Percentiles rank a stretch among this genome's conserved stretches.
These are phyloP conservation scores for Cyberlindnera bimundalis DNA, from an alignment of 805 yeast genomes.

Conservation along the genomic window DNA sequence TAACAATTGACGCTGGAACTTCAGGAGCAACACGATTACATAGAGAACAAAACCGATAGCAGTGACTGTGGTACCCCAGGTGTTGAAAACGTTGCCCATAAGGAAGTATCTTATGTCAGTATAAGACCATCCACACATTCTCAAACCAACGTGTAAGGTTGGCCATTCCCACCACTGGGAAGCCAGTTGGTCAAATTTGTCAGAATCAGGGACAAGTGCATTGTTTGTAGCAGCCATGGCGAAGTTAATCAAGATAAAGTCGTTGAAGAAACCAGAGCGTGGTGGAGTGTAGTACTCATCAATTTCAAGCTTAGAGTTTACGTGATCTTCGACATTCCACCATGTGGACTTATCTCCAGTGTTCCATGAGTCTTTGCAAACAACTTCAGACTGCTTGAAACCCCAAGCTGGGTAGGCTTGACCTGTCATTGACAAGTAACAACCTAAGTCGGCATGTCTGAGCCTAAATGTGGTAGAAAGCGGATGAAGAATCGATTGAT, in stretches of 20 bases:
- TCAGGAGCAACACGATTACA: slow-evolving; percentile 36
- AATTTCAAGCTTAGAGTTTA: slow-evolving; percentile 53
- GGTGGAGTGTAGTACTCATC: slow-evolving; percentile 53
- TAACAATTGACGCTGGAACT: slow-evolving; percentile 71
- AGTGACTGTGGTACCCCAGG: slow-evolving; percentile 67
- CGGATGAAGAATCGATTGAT: slow-evolving; percentile 63
- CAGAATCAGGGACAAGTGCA: slow-evolving; percentile 75
- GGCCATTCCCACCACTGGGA: slow-evolving; percentile 90
- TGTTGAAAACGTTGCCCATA: slow-evolving; percentile 72
- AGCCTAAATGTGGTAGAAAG: slow-evolving; percentile 71
- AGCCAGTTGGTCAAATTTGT: slow-evolving; percentile 66
- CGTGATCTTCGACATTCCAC: slow-evolving; percentile 82
- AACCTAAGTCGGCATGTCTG: slow-evolving; percentile 58
- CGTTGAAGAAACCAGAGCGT: slow-evolving; percentile 68
- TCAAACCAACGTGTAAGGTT: slow-evolving; percentile 61
- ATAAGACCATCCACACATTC: slow-evolving; percentile 71
- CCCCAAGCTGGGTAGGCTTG: slow-evolving; percentile 77
- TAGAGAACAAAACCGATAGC: slow-evolving; percentile 45
- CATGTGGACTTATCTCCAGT: slow-evolving; percentile 76
- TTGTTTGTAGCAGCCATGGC: slow-evolving; percentile 88
- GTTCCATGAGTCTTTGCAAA: slow-evolving; percentile 54
- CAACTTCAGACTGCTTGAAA: slow-evolving; percentile 76
- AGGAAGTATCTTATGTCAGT: slow-evolving; percentile 57
- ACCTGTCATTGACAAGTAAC: slow-evolving; percentile 78
- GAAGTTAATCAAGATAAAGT: slow-evolving; percentile 67